Evolutionary conservation across 176 grass and related monocot genomes (phyloP), one percentile per base, ranked within the genome.

Genomic region (Musa beccarii): DNA sequence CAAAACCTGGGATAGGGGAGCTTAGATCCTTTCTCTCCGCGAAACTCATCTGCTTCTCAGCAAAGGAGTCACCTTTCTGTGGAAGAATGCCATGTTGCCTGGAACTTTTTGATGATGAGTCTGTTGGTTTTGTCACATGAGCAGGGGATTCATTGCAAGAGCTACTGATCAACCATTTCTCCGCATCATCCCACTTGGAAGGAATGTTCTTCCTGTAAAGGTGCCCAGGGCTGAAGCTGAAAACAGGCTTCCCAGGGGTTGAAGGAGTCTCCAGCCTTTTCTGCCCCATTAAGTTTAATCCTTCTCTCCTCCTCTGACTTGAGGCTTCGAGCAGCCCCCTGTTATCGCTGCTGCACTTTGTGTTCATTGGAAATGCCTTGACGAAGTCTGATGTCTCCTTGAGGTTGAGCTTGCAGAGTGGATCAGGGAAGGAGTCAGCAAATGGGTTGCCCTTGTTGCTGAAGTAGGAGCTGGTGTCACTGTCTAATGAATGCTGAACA

Each of bases 131-230:
- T n/a, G 10, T 53, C 34, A 28, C 53, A 73, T 73, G 79, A 13
- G 69, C 79, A 80, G 69, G 79, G 19, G 79, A 73, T 53, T 73
- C 79, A 73, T 73, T 28, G 79, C 54, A 73, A 51, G 79, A 63
- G 22, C 69, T 80, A 53, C 77, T 87, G 68, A 70, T 70, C 59
- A 95, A 68, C 96, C 96, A 99, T 78, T 93, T 99, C 91, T 99
- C 96, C 1, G 96, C 96, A 81, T 99, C 96, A 74, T 99, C 96
- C 96, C 96, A 99, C 85, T 99, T 99, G 56, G 96, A 95, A 29
- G 96, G 92, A 23, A 95, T 68, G 0, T 81, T 87, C 84, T 86
- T 77, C 55, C 89, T 26, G 79, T 67, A 1, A 80, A 78, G 78
- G 74, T 80, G 76, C 85, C 73, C 68, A 20, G 87, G 63, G 24